Conservation (phyloP, 169 alveolate genomes). For the Perkinsus chesapeaki region DNA sequence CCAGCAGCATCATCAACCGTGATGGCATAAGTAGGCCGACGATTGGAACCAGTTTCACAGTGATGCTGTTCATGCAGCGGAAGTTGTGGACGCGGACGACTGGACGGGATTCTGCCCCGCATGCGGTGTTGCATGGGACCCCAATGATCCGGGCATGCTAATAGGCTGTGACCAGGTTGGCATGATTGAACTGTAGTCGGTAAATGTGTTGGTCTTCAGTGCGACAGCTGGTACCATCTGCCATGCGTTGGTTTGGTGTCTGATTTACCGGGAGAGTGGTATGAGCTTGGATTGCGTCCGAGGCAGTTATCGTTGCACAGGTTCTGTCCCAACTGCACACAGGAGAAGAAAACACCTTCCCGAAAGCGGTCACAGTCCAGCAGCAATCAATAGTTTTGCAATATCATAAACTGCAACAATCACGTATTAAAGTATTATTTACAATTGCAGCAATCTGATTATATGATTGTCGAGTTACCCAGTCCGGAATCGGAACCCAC, state of each 20-base stretch:
- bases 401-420: not conserved
- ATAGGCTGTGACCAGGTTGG: not conserved
- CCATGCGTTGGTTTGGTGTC: not conserved
- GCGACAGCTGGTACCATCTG: not conserved
- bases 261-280: not conserved
- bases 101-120: not conserved
- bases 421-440: not conserved
- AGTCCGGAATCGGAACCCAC: not conserved
- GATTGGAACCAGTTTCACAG: not conserved
- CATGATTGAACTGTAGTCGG: not conserved
- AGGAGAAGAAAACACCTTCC: not conserved
- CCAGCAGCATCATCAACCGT: not conserved
- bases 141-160: not conserved
- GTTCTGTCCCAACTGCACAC: not conserved
- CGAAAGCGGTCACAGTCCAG: not conserved
- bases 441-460: not conserved
- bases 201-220: not conserved
- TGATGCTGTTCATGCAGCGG: not conserved
- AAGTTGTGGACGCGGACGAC: not conserved
- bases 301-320: not conserved
- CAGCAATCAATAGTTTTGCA: not conserved
- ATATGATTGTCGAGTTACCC: not conserved
- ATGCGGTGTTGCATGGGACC: not conserved
- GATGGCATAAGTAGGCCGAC: not conserved
- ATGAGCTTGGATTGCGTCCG: not conserved